Percentiles rank a stretch among this genome's conserved stretches.
These are phyloP conservation scores for Trichoderma harzianum DNA, from an alignment of 2,329 filamentous ascomycete genomes.

Conservation along the genomic window DNA sequence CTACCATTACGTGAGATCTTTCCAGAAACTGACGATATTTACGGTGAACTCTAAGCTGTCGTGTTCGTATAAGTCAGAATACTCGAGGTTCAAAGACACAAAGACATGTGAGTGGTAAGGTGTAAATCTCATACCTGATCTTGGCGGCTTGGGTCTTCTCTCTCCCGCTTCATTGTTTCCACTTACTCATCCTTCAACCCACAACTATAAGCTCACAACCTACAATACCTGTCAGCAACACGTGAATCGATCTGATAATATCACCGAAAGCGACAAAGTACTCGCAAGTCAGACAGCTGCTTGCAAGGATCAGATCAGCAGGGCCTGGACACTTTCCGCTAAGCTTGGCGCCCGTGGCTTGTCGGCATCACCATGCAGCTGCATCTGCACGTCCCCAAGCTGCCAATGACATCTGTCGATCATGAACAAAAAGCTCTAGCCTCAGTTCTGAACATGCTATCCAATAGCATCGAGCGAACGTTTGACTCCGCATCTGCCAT, in stretches of 20 bases:
- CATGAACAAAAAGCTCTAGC: neutral
- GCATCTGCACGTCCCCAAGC: neutral
- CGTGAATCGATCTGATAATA: neutral
- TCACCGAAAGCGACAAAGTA: neutral
- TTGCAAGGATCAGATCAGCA: slow-evolving; percentile 1
- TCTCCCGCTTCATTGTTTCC: neutral
- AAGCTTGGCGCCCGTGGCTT: slow-evolving; percentile 3
- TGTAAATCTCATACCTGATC: neutral
- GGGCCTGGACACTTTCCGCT: neutral
- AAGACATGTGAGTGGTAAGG: neutral
- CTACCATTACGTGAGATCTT: neutral
- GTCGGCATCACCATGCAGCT: neutral
- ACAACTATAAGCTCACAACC: neutral
- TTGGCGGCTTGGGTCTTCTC: neutral
- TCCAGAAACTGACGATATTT: neutral
- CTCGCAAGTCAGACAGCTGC: neutral
- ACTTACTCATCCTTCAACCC: neutral
- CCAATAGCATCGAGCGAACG: neutral
- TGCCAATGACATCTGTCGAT: neutral
- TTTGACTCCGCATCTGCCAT: neutral
- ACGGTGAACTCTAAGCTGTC: neutral
- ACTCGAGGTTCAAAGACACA: neutral
- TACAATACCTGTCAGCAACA: neutral
- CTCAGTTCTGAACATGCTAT: neutral
- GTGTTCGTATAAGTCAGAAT: neutral